Conservation (phyloP, 495 filamentous ascomycete genomes). For the Elasticomyces elasticus region DNA sequence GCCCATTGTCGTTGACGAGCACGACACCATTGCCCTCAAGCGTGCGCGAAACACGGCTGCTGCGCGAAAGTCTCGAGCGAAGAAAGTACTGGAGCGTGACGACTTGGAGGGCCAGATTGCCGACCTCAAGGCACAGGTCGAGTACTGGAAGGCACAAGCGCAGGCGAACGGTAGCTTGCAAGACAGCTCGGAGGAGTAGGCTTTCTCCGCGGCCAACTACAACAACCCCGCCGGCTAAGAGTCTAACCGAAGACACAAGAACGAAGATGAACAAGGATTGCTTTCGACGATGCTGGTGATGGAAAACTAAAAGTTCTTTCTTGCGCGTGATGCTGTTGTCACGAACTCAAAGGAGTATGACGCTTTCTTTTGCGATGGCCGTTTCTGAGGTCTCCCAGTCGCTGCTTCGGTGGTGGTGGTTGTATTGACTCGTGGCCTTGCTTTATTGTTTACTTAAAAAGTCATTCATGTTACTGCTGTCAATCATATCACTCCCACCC, state of each 20-base stretch:
- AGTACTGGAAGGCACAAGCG: conserved; percentile 37
- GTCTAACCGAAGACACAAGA: neutral
- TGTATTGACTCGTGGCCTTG: conserved; percentile 19
- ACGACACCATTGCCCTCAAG: conserved; percentile 67
- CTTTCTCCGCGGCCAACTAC: neutral
- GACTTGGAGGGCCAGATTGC: conserved; percentile 47
- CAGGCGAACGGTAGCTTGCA: conserved; percentile 12
- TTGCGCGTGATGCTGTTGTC: neutral
- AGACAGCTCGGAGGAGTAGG: neutral
- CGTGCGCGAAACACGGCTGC: conserved; percentile 92
- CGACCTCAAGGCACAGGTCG: conserved; percentile 39
- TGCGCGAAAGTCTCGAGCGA: conserved; percentile 84
- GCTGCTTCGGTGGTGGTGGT: neutral
- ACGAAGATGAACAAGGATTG: neutral
- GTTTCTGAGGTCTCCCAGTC: conserved; percentile 17
- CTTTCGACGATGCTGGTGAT: neutral
- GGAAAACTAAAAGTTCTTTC: neutral
- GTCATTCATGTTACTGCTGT: too few species aligned
- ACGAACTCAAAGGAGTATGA: neutral
- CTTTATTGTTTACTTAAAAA: too few species aligned
- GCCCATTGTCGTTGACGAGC: conserved; percentile 66
- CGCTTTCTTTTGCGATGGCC: neutral
- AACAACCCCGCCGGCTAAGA: neutral
- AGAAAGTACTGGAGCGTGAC: conserved; percentile 62
- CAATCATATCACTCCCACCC: too few species aligned